Evolutionary conservation across 1,284 basidiomycete species (phyloP), one percentile per base, ranked within the genome.

Genomic region (Golubevia sp.): DNA sequence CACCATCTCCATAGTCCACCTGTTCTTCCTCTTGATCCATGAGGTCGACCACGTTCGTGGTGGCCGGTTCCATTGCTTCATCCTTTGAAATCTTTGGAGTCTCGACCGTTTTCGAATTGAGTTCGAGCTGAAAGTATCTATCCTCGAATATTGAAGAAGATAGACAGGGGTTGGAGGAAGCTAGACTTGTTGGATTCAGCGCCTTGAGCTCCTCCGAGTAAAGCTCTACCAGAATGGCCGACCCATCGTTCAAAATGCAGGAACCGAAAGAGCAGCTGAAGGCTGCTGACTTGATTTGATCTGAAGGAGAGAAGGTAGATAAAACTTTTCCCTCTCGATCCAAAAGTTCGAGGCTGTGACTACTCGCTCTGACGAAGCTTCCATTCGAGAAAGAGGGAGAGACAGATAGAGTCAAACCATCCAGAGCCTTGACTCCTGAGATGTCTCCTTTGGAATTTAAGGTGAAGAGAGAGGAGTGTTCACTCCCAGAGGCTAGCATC

Each of bases 1-100:
- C 64, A 26, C 76, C 74, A 26, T 77, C 75, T 34, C 67, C 71
- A 48, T 76, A 77, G 44, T 77, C 75, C 6, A 77, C 68, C 38
- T 75, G 27, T 0, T 58, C 73, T 51, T 76, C 73, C 13, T 76
- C 72, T 18, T 44, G 11, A 13, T 44, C 38, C 38, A 44, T 44
- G 11, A 13, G 38, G n/a, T n/a, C n/a, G n/a, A n/a, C n/a, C n/a
- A n/a, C n/a, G n/a, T n/a, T n/a, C n/a, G n/a, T n/a, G n/a, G n/a
- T n/a, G n/a, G n/a, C n/a, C n/a, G 24, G 4, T 56, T 34, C 26
- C 50, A 49, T 20, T 13, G 27, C 55, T 56, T 18, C 21, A 48
- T 34, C 44, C 2, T 6, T 23, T 24, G 53, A 3, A 13, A 24
- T 18, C n/a, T 25, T 3, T 11, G 11, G 2, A 26, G 53, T 26